Percentiles rank a stretch among this genome's conserved stretches.
These are phyloP conservation scores for Fagopyrum tataricum DNA, from an alignment of 148 eudicot genomes.

Conservation along the genomic window DNA sequence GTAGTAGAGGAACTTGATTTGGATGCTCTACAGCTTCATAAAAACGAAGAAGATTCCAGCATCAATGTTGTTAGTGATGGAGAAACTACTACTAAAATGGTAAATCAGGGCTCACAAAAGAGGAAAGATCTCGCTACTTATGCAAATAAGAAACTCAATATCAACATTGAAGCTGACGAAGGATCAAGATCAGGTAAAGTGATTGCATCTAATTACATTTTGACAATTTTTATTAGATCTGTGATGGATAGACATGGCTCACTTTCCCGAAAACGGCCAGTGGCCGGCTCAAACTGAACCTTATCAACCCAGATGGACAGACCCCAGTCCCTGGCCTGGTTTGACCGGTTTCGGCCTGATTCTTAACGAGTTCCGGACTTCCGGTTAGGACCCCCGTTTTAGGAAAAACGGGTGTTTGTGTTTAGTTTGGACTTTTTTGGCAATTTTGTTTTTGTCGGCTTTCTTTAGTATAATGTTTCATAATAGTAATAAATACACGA, in stretches of 20 bases:
- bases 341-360: too few species aligned
- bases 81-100: constrained; percentile 25
- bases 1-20: constrained; percentile 63
- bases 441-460: too few species aligned
- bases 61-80: constrained; percentile 48
- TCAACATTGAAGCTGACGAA: constrained; percentile 29
- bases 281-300: too few species aligned
- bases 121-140: constrained; percentile 28
- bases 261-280: too few species aligned
- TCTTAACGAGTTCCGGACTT: too few species aligned
- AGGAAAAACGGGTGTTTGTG: too few species aligned
- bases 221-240: not conserved
- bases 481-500: too few species aligned
- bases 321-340: too few species aligned
- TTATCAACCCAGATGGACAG: too few species aligned
- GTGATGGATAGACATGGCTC: not conserved
- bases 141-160: constrained; percentile 34
- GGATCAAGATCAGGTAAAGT: constrained; percentile 44
- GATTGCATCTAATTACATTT: not conserved
- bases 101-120: constrained; percentile 21
- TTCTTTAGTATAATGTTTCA: too few species aligned
- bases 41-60: constrained; percentile 41
- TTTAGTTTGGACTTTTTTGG: too few species aligned
- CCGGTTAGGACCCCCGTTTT: too few species aligned
- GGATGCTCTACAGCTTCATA: constrained; percentile 34